Base-by-base conservation (phyloP, 192 early-diverging fungal genomes). In the Podila verticillata region DNA sequence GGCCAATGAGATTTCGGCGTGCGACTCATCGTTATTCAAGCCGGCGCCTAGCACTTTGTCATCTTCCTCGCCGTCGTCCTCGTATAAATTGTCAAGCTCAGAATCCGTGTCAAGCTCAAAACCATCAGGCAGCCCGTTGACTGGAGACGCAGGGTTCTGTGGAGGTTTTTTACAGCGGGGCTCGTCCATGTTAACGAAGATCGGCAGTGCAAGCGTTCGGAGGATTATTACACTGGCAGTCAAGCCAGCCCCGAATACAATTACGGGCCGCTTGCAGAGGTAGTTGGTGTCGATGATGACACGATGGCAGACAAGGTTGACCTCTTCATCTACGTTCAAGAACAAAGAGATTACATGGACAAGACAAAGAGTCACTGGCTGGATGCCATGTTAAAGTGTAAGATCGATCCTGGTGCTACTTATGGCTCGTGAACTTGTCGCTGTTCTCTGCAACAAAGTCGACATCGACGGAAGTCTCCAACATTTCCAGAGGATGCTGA, bases 251-350 rank as follows among this genome's bases (percentile, higher is more conserved):
- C 26, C 62, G 2, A 48, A 64, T 0, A 48, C 44, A 64, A 64
- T 48, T 4, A 64, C 44, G 44, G 39, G 62, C 44, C 62, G n/a
- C 19, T 64, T 30, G 19, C 36, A 47, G 39, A 64, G 22, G 44
- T 48, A 48, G 15, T 48, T 48, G 0, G 62, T 48, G 24, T 64
- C 44, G 44, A 64, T 44, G 44, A 64, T 26, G 39, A 17, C 6
- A 12, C 7, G 0, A 24, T 64, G 12, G 26, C 44, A 64, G 22
- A 48, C 47, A 7, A 64, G 62, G 26, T 64, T 64, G 28, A 64
- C 47, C 20, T 19, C 62, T 26, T 64, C 62, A 22, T 44, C 62
- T 64, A 64, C 22, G 26, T 28, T 48, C 44, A 64, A 48, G 39
- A 28, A 64, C 12, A 48, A 64, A 30, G 19, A 48, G 5, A 64